A percentile compares a stretch with the other conserved stretches of the same genome.
These are phyloP conservation scores for Suhomyces bolitotheri DNA, from an alignment of 1,139 yeast genomes.

Conservation along the genomic window DNA sequence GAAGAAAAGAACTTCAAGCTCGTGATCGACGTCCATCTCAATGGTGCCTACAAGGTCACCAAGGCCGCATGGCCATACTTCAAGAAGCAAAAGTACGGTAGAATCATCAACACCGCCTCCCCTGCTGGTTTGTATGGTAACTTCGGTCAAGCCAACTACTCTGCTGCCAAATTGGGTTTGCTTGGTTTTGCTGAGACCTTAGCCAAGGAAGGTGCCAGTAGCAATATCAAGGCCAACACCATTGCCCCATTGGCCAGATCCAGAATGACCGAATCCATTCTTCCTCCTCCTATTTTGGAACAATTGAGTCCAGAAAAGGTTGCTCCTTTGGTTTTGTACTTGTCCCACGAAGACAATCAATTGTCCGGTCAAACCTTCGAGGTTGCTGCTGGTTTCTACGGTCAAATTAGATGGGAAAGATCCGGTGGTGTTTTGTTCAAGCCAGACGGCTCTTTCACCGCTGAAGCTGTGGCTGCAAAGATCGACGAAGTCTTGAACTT, in stretches of 20 bases:
- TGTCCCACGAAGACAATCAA: conserved; percentile 66
- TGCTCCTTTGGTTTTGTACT: conserved; percentile 83
- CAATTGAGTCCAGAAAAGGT: conserved; percentile 83
- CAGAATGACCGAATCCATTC: conserved; percentile 89
- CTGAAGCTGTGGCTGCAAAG: conserved; percentile 77
- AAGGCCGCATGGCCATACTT: conserved; percentile 93
- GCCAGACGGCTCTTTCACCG: conserved; percentile 75
- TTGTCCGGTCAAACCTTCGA: conserved; percentile 77
- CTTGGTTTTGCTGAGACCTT: conserved; percentile 92
- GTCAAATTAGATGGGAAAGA: conserved; percentile 95
- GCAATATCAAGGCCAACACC: conserved; percentile 80
- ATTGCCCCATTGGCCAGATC: conserved; percentile 96
- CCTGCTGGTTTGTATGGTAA: conserved; percentile 97
- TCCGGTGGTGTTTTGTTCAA: conserved; percentile 82
- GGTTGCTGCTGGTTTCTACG: conserved; percentile 92
- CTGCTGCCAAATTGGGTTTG: conserved; percentile 89
- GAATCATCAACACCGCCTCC: conserved; percentile 88
- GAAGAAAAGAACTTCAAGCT: conserved; percentile 73
- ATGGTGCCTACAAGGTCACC: conserved; percentile 84
- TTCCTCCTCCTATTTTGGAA: conserved; percentile 83
- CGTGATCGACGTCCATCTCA: conserved; percentile 83
- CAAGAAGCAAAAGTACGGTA: conserved; percentile 80
- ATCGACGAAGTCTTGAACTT: conserved; percentile 68
- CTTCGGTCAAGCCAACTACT: conserved; percentile 95
- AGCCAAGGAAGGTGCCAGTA: conserved; percentile 88